These are phyloP conservation scores for Xylariales sp. DNA, from an alignment of 2,329 filamentous ascomycete genomes.

Conservation along the genomic window DNA sequence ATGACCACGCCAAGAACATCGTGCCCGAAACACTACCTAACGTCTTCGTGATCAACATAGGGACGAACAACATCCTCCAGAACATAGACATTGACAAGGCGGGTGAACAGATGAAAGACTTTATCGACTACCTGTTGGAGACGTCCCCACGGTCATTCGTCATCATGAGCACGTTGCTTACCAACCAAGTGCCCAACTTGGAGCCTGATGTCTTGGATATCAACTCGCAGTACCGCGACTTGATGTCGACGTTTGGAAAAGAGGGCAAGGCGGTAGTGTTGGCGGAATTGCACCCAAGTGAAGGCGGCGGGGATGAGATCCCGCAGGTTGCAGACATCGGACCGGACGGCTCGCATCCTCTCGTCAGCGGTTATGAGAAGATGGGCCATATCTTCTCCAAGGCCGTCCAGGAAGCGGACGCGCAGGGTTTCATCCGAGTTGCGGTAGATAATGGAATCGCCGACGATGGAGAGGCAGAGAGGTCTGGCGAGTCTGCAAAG, in stretches of 20 bases:
- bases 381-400: conserved; percentile 23
- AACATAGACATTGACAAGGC: conserved; percentile 19
- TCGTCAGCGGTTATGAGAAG: conserved; percentile 21
- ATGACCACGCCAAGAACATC: conserved; percentile 22
- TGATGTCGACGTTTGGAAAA: conserved; percentile 18
- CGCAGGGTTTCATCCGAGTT: conserved; percentile 19
- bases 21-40: conserved; percentile 23
- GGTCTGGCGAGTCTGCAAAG: neutral
- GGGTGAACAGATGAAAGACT: conserved; percentile 19
- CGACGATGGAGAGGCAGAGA: conserved; percentile 19
- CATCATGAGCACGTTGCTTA: conserved; percentile 24
- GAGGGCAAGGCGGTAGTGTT: conserved; percentile 23
- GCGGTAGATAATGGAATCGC: conserved; percentile 21
- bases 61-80: conserved; percentile 29
- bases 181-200: conserved; percentile 21
- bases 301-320: conserved; percentile 16
- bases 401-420: conserved; percentile 20
- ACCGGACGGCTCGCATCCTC: conserved; percentile 23
- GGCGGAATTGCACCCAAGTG: conserved; percentile 25
- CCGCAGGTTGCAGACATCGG: conserved; percentile 22
- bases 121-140: conserved; percentile 25
- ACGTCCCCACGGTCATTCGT: conserved; percentile 24
- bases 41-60: conserved; percentile 27
- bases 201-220: conserved; percentile 22
- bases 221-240: conserved; percentile 24